Evolutionary conservation across 2,329 filamentous ascomycete genomes (phyloP).

Genomic region (Gaeumannomyces sp.): DNA sequence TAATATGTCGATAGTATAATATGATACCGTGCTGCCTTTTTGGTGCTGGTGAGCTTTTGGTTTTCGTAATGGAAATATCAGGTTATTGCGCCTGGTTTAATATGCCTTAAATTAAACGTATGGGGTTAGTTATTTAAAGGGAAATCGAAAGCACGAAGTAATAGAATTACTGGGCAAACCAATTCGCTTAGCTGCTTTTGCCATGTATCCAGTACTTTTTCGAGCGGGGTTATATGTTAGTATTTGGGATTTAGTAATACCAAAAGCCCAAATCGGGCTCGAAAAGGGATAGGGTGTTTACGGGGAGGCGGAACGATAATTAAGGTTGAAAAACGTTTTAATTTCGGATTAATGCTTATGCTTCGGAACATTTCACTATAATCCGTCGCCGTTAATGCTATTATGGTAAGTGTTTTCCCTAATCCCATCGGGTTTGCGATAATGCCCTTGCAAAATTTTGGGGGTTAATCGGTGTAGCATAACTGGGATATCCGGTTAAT

Average conservation of each 20-base stretch:
- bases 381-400: slow-evolving; percentile 31
- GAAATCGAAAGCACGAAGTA: slow-evolving; percentile 18
- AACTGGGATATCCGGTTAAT: slow-evolving; percentile 27
- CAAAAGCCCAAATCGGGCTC: neutral
- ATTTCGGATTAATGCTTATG: neutral
- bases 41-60: slow-evolving; percentile 12
- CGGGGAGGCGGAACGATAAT: slow-evolving; percentile 32
- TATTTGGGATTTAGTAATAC: neutral
- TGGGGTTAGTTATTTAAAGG: neutral
- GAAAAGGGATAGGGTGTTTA: slow-evolving; percentile 16
- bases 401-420: slow-evolving; percentile 39
- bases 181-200: slow-evolving; percentile 18
- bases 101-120: slow-evolving; percentile 20
- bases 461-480: slow-evolving; percentile 24
- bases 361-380: neutral
- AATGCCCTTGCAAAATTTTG: slow-evolving; percentile 34
- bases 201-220: slow-evolving; percentile 32
- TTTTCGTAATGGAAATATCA: slow-evolving; percentile 27
- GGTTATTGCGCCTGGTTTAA: slow-evolving; percentile 16
- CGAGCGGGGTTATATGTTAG: neutral
- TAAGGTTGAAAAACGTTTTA: slow-evolving; percentile 19
- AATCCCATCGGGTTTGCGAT: slow-evolving; percentile 41
- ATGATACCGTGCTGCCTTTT: slow-evolving; percentile 15
- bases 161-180: slow-evolving; percentile 16
- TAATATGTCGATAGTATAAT: slow-evolving; percentile 37